phyloP scores from a whole-genome alignment of 2,329 filamentous ascomycete species.

The Diaporthe australafricana region DNA sequence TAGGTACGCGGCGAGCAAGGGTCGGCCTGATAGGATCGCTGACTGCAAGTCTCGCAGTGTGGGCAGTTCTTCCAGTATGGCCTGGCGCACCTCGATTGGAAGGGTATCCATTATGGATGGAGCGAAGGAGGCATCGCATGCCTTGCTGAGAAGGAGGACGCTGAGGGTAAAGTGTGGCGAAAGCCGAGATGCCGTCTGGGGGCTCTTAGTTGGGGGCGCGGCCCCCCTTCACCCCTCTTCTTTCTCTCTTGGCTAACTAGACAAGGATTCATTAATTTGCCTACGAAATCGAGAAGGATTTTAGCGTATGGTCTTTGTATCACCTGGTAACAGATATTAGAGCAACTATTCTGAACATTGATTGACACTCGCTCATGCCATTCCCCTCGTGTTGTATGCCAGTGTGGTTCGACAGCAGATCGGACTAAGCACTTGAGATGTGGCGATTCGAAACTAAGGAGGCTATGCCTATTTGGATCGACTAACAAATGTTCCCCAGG shows the following conservation, averaged over 20 bases:
- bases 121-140: neutral
- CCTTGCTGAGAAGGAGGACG: neutral
- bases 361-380: neutral
- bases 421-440: neutral
- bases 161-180: neutral
- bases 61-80: neutral
- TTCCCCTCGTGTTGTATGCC: neutral
- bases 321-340: neutral
- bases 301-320: neutral
- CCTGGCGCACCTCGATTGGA: constrained; percentile 13
- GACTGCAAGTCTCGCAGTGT: constrained; percentile 21
- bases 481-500: no score
- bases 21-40: constrained; percentile 1
- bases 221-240: constrained; percentile 1
- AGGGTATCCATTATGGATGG: neutral
- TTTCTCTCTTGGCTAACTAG: constrained; percentile 15
- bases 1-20: neutral
- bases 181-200: constrained; percentile 8
- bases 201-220: constrained; percentile 2
- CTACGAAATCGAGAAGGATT: neutral
- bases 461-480: no score
- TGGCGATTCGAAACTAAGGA: neutral
- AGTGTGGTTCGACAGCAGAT: neutral
- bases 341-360: neutral
- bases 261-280: neutral